Conservation (phyloP, 73 alveolate species). For the Tetrahymena elliotti region DNA sequence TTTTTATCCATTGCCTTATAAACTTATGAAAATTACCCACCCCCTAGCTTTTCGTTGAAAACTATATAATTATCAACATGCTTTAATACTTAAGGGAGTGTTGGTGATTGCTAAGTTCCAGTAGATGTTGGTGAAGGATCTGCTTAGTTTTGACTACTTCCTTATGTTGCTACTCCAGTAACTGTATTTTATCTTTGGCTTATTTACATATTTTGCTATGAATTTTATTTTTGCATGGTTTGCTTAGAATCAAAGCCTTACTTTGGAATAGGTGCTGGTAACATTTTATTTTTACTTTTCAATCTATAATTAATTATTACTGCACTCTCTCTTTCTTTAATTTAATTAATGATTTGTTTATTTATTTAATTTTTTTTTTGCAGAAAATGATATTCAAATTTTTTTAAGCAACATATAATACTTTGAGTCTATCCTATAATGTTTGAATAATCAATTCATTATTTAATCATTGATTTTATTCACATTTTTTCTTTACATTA, state of each 20-base stretch:
- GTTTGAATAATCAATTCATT: background rate
- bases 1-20: background rate
- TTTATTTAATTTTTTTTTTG: background rate
- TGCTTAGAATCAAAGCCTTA: background rate
- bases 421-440: background rate
- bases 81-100: background rate
- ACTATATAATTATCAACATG: background rate
- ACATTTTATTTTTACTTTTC: background rate
- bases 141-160: background rate
- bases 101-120: background rate
- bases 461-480: background rate
- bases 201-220: background rate
- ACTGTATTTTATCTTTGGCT: background rate
- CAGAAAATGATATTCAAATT: background rate
- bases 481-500: background rate
- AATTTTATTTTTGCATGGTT: background rate
- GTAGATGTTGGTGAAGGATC: background rate
- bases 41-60: background rate
- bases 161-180: background rate
- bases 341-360: background rate
- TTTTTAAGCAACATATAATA: background rate
- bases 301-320: background rate
- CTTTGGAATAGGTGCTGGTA: background rate
- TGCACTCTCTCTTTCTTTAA: background rate
- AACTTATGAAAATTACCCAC: background rate